These are phyloP conservation scores for Schrenkiella parvula DNA, from an alignment of 345 rosid genomes.

Conservation along the genomic window DNA sequence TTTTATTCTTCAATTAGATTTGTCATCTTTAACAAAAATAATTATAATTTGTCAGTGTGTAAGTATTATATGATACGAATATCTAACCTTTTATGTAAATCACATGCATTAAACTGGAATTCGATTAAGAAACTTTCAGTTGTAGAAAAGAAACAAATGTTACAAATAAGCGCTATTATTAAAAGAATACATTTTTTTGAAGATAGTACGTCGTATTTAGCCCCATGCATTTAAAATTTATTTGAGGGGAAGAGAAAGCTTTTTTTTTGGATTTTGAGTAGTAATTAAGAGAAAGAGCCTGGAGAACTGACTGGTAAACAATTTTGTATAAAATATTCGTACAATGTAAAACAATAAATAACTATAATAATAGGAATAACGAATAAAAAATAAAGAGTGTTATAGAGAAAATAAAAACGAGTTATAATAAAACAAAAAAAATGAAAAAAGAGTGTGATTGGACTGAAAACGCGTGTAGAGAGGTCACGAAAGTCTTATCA, in stretches of 20 bases:
- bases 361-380: not conserved
- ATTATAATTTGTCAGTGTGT: no score
- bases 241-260: not conserved
- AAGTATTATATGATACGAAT: not conserved
- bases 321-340: not conserved
- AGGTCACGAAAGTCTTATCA: constrained; percentile 1
- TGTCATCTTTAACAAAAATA: not conserved
- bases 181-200: no score
- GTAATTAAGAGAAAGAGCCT: constrained; percentile 12
- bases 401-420: not conserved
- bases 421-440: no score
- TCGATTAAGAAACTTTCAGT: not conserved
- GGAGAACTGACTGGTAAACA: constrained; percentile 9
- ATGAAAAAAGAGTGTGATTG: not conserved
- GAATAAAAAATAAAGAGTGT: not conserved
- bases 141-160: no score
- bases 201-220: not conserved
- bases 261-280: not conserved
- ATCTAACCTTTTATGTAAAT: not conserved
- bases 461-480: constrained; percentile 15
- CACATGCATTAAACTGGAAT: not conserved
- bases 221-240: not conserved
- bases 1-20: not conserved
- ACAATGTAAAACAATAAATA: not conserved
- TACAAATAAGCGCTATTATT: no score